Percentiles rank a stretch among this genome's conserved stretches.
Conservation (phyloP, 345 rosid species). For the Viola odorata region DNA sequence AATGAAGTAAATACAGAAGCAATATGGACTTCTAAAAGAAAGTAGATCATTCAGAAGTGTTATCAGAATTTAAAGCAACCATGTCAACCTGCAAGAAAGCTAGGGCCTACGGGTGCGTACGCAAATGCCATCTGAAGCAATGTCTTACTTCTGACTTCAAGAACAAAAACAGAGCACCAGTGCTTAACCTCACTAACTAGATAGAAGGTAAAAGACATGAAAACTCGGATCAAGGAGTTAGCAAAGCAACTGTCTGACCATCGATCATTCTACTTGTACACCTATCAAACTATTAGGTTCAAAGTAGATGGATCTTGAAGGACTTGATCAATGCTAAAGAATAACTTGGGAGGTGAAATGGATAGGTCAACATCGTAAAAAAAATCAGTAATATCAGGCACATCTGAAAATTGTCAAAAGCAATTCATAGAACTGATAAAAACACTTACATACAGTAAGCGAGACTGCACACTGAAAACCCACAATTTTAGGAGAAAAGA, state of each 20-base stretch:
- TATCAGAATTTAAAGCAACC: no score
- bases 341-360: not conserved
- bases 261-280: not conserved
- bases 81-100: no score
- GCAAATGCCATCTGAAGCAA: no score
- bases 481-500: not conserved
- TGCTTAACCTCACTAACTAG: no score
- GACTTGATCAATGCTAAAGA: not conserved
- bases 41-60: no score
- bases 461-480: slow-evolving; percentile 1
- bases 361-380: not conserved
- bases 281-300: not conserved
- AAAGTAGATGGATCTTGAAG: not conserved
- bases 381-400: not conserved
- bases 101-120: no score
- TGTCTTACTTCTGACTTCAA: no score
- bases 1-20: no score
- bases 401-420: not conserved
- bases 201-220: no score
- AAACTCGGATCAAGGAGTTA: not conserved
- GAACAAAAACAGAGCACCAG: no score
- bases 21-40: no score
- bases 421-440: not conserved
- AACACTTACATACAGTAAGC: not conserved
- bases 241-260: not conserved